Conservation (phyloP, 106 monocot genomes). For the Apostasia ramifera region DNA sequence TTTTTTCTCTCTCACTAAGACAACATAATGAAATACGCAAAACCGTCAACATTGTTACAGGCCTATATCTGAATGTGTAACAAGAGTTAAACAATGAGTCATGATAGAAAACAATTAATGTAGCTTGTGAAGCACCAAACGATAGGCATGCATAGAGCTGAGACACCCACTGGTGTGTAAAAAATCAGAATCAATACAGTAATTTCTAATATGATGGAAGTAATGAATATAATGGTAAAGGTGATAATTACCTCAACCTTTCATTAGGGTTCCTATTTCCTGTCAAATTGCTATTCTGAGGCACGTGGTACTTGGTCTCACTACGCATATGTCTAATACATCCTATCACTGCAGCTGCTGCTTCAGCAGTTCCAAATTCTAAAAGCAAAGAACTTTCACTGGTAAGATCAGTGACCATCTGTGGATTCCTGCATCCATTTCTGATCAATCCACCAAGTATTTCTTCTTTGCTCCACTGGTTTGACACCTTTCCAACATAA, state of each 20-base stretch:
- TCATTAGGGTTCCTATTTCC: slow-evolving; percentile 10
- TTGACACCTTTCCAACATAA: slow-evolving; percentile 66
- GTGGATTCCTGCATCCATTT: slow-evolving; percentile 38
- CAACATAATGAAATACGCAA: no score
- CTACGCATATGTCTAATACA: slow-evolving; percentile 43
- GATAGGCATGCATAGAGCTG: not conserved
- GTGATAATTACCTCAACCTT: slow-evolving; percentile 5
- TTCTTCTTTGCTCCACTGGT: slow-evolving; percentile 58
- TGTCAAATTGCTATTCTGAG: slow-evolving; percentile 4
- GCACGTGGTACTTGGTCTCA: slow-evolving; percentile 13
- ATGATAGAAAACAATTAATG: not conserved
- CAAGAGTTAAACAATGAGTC: not conserved
- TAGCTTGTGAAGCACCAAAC: slow-evolving; percentile 2
- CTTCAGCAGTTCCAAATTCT: slow-evolving; percentile 70
- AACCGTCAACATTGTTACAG: no score
- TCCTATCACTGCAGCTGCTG: slow-evolving; percentile 54
- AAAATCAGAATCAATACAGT: no score
- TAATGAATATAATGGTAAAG: not conserved
- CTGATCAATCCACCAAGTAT: slow-evolving; percentile 47
- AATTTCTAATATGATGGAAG: not conserved
- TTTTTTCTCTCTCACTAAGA: no score
- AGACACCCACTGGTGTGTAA: not conserved
- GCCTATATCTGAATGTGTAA: no score
- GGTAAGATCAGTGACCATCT: slow-evolving; percentile 46
- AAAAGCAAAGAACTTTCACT: slow-evolving; percentile 69